These are phyloP conservation scores for Colletotrichum sansevieriae DNA, from an alignment of 2,329 filamentous ascomycete species.

Conservation along the genomic window DNA sequence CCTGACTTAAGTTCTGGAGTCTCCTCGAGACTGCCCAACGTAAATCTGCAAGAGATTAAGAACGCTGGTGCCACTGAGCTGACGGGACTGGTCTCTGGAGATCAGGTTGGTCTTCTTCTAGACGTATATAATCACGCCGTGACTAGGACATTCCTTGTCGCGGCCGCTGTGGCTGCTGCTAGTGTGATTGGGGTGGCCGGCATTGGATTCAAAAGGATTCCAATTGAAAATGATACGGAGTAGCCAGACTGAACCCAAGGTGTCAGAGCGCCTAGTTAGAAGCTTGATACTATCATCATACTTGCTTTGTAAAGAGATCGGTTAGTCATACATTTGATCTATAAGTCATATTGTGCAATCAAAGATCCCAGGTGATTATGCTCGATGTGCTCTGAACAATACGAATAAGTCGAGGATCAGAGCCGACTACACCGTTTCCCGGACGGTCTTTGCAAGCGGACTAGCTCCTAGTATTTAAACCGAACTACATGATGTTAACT, in stretches of 20 bases:
- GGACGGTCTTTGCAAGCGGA: no score
- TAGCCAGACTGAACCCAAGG: not conserved
- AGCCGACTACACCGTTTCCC: no score
- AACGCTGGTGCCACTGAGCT: conserved; percentile 22
- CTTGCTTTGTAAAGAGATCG: no score
- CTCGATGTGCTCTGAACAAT: no score
- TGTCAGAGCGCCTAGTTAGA: no score
- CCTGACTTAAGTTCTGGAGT: not conserved
- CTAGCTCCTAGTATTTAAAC: no score
- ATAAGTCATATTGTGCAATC: no score
- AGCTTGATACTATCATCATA: no score
- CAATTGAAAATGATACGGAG: not conserved
- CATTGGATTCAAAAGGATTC: conserved; percentile 25
- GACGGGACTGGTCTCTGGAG: not conserved
- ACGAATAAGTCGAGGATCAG: no score
- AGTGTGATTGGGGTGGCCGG: conserved; percentile 33
- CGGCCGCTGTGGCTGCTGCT: conserved; percentile 18
- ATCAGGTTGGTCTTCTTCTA: not conserved
- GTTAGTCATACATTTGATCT: no score
- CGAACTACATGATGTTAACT: no score
- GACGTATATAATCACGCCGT: conserved; percentile 29
- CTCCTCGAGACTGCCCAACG: not conserved
- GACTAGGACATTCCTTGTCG: conserved; percentile 27
- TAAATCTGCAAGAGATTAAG: not conserved
- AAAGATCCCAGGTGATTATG: no score